Conservation (phyloP, 2,329 filamentous ascomycete genomes). For the Chaetomiaceae sp. region DNA sequence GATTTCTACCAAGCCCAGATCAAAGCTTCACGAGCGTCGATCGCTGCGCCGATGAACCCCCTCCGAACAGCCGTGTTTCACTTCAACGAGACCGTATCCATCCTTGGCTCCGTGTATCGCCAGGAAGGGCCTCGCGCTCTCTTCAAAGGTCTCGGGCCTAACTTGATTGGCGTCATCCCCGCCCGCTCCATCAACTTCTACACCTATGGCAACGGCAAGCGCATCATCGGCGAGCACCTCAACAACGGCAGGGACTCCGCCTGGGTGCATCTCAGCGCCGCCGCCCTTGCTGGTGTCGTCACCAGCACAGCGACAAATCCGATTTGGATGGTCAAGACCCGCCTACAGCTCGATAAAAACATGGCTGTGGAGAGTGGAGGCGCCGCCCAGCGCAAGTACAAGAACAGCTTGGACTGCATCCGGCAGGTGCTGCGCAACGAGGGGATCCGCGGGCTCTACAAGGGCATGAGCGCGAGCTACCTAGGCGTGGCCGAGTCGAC, state of each 20-base stretch:
- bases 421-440: constrained; percentile 76
- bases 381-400: constrained; percentile 62
- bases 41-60: constrained; percentile 57
- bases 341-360: constrained; percentile 87
- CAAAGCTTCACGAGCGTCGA: constrained; percentile 58
- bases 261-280: constrained; percentile 74
- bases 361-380: constrained; percentile 58
- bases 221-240: constrained; percentile 69
- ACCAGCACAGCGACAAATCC: constrained; percentile 92
- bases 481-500: constrained; percentile 87
- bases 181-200: constrained; percentile 92
- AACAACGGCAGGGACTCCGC: constrained; percentile 66
- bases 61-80: constrained; percentile 66
- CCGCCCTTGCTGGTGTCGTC: constrained; percentile 71
- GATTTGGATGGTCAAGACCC: constrained; percentile 94
- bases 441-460: constrained; percentile 77
- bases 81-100: constrained; percentile 80
- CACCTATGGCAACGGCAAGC: constrained; percentile 88
- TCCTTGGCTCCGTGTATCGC: constrained; percentile 73
- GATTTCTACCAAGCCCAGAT: constrained; percentile 91
- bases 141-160: constrained; percentile 90
- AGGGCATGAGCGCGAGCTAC: constrained; percentile 87
- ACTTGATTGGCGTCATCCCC: constrained; percentile 83
- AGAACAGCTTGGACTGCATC: constrained; percentile 84
- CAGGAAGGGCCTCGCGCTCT: constrained; percentile 80